Evolutionary conservation across 108 stramenopile genomes (phyloP).

Genomic region (Mediolabrus comicus): DNA sequence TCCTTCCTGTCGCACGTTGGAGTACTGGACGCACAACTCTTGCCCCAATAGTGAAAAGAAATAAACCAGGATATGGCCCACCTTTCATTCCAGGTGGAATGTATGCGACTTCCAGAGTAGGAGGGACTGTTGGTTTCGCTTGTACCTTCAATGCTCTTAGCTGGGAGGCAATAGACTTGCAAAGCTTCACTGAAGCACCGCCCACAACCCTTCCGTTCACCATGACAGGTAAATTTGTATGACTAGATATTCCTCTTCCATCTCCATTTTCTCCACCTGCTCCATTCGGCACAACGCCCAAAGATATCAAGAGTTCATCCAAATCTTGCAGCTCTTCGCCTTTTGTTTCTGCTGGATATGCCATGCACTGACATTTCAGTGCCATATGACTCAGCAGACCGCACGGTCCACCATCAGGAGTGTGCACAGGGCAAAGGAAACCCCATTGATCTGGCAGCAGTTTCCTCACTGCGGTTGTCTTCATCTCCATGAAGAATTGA

Average conservation of each 20-base stretch:
- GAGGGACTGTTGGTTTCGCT: conserved; percentile 54
- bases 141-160: conserved; percentile 75
- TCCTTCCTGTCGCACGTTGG: conserved; percentile 80
- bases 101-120: conserved; percentile 74
- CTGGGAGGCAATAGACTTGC: conserved; percentile 67
- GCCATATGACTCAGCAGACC: conserved; percentile 96
- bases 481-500: conserved; percentile 99
- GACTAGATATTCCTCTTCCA: conserved; percentile 51
- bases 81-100: conserved; percentile 74
- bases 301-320: conserved; percentile 64
- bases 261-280: conserved; percentile 68
- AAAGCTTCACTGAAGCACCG: conserved; percentile 50
- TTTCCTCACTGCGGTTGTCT: conserved; percentile 98
- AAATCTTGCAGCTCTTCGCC: conserved; percentile 53
- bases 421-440: conserved; percentile 99
- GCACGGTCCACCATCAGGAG: conserved; percentile 98
- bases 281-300: conserved; percentile 69
- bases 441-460: conserved; percentile 98
- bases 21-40: conserved; percentile 93
- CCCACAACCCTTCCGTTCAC: conserved; percentile 83
- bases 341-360: conserved; percentile 55
- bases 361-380: conserved; percentile 67
- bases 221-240: conserved; percentile 69
- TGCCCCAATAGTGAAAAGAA: conserved; percentile 83
- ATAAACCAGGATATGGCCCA: conserved; percentile 94